Conservation (phyloP, 2,329 filamentous ascomycete species). For the Xylaria sp. region DNA sequence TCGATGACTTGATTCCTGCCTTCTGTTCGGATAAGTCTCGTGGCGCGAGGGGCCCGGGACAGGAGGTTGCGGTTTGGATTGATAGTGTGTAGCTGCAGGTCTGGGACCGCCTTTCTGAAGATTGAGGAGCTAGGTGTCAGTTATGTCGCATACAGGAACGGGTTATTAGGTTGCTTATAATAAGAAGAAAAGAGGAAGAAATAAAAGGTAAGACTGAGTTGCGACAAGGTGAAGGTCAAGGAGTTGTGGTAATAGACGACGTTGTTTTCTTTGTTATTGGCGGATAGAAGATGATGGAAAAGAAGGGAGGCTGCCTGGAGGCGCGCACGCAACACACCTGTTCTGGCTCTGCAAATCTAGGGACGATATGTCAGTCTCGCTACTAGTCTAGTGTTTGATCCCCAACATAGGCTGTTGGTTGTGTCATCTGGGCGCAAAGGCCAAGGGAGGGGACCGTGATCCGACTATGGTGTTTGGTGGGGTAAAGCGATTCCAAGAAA, state of each 20-base stretch:
- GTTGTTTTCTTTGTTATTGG: conserved; percentile 3
- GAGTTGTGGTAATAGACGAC: background rate
- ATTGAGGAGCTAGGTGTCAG: conserved; percentile 29
- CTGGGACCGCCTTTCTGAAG: conserved; percentile 38
- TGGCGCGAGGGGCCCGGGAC: conserved; percentile 52
- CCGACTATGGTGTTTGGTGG: conserved; percentile 43
- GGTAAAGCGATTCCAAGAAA: conserved; percentile 34
- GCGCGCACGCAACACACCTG: conserved; percentile 48
- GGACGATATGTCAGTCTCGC: conserved; percentile 25
- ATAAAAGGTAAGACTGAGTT: background rate
- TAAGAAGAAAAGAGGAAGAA: background rate
- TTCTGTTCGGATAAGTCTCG: conserved; percentile 45
- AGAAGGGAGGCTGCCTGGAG: background rate
- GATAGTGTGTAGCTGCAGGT: conserved; percentile 56
- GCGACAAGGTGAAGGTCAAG: conserved; percentile 5
- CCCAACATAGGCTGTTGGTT: conserved; percentile 18
- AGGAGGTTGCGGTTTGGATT: conserved; percentile 60
- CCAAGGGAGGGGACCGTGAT: conserved; percentile 6
- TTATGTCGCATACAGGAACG: conserved; percentile 12
- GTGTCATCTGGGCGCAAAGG: conserved; percentile 7
- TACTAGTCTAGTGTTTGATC: conserved; percentile 34
- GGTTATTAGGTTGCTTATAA: background rate
- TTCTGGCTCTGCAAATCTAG: conserved; percentile 65
- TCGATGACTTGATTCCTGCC: conserved; percentile 35
- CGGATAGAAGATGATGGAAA: background rate